Base-by-base conservation (phyloP, 2,329 filamentous ascomycete genomes). In the Aspergillus texensis region DNA sequence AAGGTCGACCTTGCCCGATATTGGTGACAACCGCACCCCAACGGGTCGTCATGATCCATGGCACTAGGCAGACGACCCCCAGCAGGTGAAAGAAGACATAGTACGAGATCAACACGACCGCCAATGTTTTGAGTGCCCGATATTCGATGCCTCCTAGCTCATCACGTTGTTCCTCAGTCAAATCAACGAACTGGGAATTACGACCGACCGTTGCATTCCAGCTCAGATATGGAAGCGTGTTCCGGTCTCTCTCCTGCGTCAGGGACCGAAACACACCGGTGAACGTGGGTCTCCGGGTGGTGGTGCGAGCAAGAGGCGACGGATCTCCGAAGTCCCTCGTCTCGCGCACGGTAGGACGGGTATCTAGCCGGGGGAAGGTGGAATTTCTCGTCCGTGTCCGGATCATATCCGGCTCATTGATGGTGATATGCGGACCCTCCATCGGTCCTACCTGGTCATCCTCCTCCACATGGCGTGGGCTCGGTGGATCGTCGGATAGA, bases 81-180 rank as follows among this genome's bases (percentile, higher is more conserved):
- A 97, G 82, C 2, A 94, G 71, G 71, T 93, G 92, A 71, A 96
- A 97, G 0, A 90, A 89, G 74, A 93, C 86, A 73, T 91, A 97
- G 78, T 98, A 99, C 9, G 80, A 81, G 3, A 91, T 84, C 24
- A 98, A 82, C 34, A 98, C 88, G 32, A 92, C 75, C 1, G 92
- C 91, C 55, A 99, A 80, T 2, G 93, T 92, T 77, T 97, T 96
- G 64, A 99, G 77, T 0, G 94, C 92, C 6, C 95, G 90, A 74
- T 99, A 99, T 77, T 99, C 95, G 67, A 99, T 97, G 24, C 95
- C 95, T 12, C 95, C 95, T 2, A 99, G 81, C 77, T 99, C 95
- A 74, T 99, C 94, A 68, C 95, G 88, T 78, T 99, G 93, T 67
- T 95, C 93, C 69, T 96, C 91, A 0, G 91, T 92, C 67, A 99